Percentiles rank a stretch among this genome's conserved stretches.
These are phyloP conservation scores for Clonostachys byssicola DNA, from an alignment of 2,329 filamentous ascomycete genomes.

Conservation along the genomic window DNA sequence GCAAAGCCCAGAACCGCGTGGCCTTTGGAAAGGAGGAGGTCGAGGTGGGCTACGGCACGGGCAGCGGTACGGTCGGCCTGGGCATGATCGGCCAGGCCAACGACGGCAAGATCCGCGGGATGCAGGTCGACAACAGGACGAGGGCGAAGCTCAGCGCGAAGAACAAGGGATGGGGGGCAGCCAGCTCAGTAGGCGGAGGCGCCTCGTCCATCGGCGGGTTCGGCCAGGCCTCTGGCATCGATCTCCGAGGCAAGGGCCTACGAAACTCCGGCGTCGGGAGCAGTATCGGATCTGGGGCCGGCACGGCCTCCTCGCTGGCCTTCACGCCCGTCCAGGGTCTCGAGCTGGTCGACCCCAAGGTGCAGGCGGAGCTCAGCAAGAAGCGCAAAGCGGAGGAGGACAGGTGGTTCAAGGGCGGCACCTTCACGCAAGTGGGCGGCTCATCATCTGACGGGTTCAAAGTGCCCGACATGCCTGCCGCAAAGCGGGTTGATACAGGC, in stretches of 20 bases:
- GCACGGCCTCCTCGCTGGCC: constrained; percentile 81
- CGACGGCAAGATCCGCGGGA: constrained; percentile 81
- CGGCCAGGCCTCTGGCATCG: constrained; percentile 63
- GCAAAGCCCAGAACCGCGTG: constrained; percentile 94
- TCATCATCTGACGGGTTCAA: constrained; percentile 65
- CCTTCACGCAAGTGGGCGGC: constrained; percentile 80
- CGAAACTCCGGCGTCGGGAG: constrained; percentile 78
- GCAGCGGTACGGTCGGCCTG: constrained; percentile 80
- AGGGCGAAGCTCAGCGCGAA: constrained; percentile 91
- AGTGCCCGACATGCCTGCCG: constrained; percentile 69
- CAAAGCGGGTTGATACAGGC: constrained; percentile 59
- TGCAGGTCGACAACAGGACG: constrained; percentile 90
- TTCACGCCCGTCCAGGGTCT: constrained; percentile 95
- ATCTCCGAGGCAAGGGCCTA: constrained; percentile 73
- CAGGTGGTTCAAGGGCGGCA: constrained; percentile 95
- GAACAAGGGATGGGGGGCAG: constrained; percentile 89
- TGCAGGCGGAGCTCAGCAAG: constrained; percentile 78
- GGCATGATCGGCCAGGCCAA: constrained; percentile 92
- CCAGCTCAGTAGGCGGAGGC: constrained; percentile 59
- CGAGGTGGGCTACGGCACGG: constrained; percentile 85
- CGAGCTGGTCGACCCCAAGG: constrained; percentile 91
- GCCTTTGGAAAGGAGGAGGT: constrained; percentile 93
- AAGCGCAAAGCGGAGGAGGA: constrained; percentile 95
- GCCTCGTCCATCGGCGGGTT: constrained; percentile 83
- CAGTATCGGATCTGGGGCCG: constrained; percentile 52